A percentile compares a stretch with the other conserved stretches of the same genome.
phyloP scores from a whole-genome alignment of 2,329 filamentous ascomycete genomes.

The Gremmenia infestans region DNA sequence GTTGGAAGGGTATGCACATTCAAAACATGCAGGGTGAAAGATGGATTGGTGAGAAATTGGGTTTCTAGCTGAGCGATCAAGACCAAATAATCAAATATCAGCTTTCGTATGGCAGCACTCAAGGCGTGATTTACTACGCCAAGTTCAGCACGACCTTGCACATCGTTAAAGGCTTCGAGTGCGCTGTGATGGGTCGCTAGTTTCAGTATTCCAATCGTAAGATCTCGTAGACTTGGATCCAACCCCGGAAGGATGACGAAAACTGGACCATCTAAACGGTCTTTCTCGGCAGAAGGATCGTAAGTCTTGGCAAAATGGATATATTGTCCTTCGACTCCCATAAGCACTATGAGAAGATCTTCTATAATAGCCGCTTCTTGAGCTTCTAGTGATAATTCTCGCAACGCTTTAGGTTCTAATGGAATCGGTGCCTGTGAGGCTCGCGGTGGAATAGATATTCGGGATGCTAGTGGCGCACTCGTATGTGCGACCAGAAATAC shows the following conservation, averaged over 20 bases:
- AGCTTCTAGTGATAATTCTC: constrained; percentile 67
- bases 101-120: constrained; percentile 87
- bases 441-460: constrained; percentile 62
- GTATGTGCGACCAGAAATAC: constrained; percentile 66
- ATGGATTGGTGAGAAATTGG: constrained; percentile 81
- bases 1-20: constrained; percentile 89
- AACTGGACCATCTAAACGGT: constrained; percentile 74
- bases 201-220: constrained; percentile 83
- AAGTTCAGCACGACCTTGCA: constrained; percentile 88
- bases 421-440: constrained; percentile 67
- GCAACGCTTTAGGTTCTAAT: constrained; percentile 63
- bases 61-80: constrained; percentile 91
- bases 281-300: constrained; percentile 78
- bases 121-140: constrained; percentile 93
- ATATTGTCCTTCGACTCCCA: constrained; percentile 98
- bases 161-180: constrained; percentile 87
- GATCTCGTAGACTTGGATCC: constrained; percentile 84
- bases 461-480: constrained; percentile 45
- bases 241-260: constrained; percentile 79
- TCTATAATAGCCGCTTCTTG: constrained; percentile 88
- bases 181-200: constrained; percentile 93
- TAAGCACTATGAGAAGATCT: constrained; percentile 89
- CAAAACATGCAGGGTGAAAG: constrained; percentile 88
- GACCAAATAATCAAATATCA: constrained; percentile 89
- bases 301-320: constrained; percentile 81